Percentiles rank a stretch among this genome's conserved stretches.
phyloP scores from a whole-genome alignment of 2,329 filamentous ascomycete genomes.

The Cercospora sp. region DNA sequence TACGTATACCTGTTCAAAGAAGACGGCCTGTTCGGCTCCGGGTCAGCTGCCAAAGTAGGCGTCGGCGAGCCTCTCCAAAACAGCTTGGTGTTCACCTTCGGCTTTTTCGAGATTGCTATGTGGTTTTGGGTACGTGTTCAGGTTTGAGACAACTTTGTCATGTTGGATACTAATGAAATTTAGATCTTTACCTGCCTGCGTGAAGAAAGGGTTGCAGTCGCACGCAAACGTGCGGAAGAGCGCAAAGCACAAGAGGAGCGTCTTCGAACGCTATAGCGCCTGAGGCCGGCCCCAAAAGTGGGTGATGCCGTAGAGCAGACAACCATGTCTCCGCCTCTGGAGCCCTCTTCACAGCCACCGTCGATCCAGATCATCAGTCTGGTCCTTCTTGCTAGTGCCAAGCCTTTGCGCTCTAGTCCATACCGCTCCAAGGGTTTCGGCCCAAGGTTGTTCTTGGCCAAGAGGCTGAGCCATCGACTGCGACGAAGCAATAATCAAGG shows the following conservation, averaged over 20 bases:
- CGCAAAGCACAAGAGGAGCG: slow-evolving; percentile 41
- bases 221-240: slow-evolving; percentile 38
- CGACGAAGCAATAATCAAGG: neutral
- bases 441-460: neutral
- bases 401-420: neutral
- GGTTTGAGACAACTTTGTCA: neutral
- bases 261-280: neutral
- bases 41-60: slow-evolving; percentile 28
- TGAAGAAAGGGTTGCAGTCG: slow-evolving; percentile 57
- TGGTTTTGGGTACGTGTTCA: slow-evolving; percentile 75
- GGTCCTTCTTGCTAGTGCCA: neutral
- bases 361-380: neutral
- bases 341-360: neutral
- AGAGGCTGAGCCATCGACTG: neutral
- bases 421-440: neutral
- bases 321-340: neutral
- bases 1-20: slow-evolving; percentile 66
- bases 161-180: neutral
- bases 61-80: slow-evolving; percentile 71
- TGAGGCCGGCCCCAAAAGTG: neutral
- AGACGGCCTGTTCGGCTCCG: slow-evolving; percentile 47
- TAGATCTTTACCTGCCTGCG: slow-evolving; percentile 64
- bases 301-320: neutral
- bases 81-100: slow-evolving; percentile 78
- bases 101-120: slow-evolving; percentile 76